phyloP scores from a whole-genome alignment of 495 filamentous ascomycete species.

The Hypomontagnella monticulosa region DNA sequence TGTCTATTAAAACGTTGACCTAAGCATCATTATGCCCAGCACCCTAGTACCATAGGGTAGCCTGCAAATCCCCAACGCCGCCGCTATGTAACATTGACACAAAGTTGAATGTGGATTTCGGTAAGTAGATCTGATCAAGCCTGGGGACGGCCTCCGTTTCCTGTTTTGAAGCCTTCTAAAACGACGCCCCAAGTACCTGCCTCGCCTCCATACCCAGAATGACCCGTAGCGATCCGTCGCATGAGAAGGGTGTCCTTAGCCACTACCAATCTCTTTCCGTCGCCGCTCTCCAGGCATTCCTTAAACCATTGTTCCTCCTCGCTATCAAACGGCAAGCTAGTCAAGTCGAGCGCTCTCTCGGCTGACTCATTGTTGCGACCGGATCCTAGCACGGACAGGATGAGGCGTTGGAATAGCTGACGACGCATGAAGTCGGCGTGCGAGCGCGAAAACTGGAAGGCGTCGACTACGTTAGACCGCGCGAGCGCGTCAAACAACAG shows the following conservation, averaged over 20 bases:
- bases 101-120: background rate
- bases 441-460: conserved; percentile 75
- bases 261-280: conserved; percentile 66
- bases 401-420: conserved; percentile 71
- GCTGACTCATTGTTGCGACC: conserved; percentile 57
- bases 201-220: conserved; percentile 30
- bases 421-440: conserved; percentile 68
- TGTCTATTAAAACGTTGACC: no score
- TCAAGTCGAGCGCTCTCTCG: conserved; percentile 70
- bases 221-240: conserved; percentile 53
- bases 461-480: conserved; percentile 72
- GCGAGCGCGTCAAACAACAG: conserved; percentile 73
- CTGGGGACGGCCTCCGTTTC: conserved; percentile 44
- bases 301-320: conserved; percentile 80
- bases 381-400: conserved; percentile 67
- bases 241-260: conserved; percentile 76
- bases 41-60: no score
- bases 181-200: conserved; percentile 45
- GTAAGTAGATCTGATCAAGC: conserved; percentile 12
- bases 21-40: no score
- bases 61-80: conserved; percentile 40
- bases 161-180: conserved; percentile 47
- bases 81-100: conserved; percentile 43
- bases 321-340: conserved; percentile 72
- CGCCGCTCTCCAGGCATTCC: conserved; percentile 68